Conservation (phyloP, 306 rosid species). For the Lathyrus oleraceus region DNA sequence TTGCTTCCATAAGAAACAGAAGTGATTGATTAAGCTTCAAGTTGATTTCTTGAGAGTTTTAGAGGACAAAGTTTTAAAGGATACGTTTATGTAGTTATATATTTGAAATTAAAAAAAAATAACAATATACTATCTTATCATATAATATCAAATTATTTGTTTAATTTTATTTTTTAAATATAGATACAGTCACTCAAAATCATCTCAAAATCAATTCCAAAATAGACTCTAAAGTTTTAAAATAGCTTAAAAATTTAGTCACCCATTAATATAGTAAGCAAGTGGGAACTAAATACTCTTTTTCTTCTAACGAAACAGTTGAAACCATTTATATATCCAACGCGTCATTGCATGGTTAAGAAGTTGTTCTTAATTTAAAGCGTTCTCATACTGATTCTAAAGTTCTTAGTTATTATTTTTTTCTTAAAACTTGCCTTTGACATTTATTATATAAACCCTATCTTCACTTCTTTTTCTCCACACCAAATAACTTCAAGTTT, state of each 20-base stretch:
- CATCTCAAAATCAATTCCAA: no score
- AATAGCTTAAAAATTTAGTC: no score
- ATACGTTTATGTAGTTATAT: no score
- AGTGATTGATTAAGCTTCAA: rapidly evolving
- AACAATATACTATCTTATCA: no score
- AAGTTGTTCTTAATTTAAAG: constrained; percentile 45
- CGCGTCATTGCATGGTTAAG: constrained; percentile 49
- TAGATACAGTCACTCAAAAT: no score
- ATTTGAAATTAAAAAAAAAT: no score
- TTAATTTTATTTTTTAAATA: no score
- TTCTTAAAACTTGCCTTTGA: not conserved
- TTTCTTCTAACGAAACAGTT: constrained; percentile 50
- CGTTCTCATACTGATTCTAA: constrained; percentile 34
- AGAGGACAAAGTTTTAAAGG: no score
- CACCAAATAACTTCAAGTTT: not conserved
- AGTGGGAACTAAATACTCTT: constrained; percentile 14
- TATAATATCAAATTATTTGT: no score
- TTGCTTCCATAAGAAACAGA: no score
- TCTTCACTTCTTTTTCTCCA: not conserved
- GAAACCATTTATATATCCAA: constrained; percentile 52
- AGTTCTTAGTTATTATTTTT: not conserved
- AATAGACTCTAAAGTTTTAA: no score
- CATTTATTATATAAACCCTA: constrained; percentile 47
- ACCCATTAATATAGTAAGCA: not conserved
- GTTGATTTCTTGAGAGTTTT: no score